These are phyloP conservation scores for Rhodomyrtus tomentosa DNA, from an alignment of 345 rosid genomes.

Conservation along the genomic window DNA sequence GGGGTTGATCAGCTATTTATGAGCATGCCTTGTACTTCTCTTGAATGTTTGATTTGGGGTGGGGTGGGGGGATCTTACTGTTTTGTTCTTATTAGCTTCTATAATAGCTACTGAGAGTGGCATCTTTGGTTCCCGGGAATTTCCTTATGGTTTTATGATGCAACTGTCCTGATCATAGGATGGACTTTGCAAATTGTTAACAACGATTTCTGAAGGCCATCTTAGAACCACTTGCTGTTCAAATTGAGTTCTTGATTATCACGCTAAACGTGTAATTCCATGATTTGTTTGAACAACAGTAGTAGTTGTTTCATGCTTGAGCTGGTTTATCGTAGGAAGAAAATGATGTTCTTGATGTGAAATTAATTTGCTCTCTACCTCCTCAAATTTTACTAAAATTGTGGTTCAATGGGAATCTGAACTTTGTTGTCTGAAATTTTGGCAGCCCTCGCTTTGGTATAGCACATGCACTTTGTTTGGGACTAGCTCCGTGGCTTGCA, in stretches of 20 bases:
- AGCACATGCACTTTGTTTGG: slow-evolving; percentile 96
- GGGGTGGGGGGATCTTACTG: background rate
- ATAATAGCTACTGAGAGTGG: background rate
- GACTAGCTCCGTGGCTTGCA: slow-evolving; percentile 99
- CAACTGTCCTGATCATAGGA: background rate
- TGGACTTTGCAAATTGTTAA: background rate
- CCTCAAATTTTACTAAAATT: background rate
- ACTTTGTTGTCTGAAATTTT: background rate
- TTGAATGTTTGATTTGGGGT: background rate
- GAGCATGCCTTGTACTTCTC: background rate
- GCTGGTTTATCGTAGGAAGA: background rate
- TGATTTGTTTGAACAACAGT: background rate
- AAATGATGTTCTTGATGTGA: background rate
- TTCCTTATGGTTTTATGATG: background rate
- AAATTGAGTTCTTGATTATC: background rate
- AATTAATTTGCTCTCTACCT: background rate
- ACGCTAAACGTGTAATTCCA: background rate
- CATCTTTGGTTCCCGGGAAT: background rate
- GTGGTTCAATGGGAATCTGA: background rate
- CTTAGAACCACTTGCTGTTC: background rate
- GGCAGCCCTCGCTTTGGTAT: slow-evolving; percentile 89
- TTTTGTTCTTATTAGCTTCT: background rate
- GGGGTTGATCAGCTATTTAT: background rate
- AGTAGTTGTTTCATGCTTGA: background rate
- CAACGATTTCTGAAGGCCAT: background rate